These are phyloP conservation scores for Nymphaea colorata DNA, from an alignment of 164 flowering plant genomes.

Conservation along the genomic window DNA sequence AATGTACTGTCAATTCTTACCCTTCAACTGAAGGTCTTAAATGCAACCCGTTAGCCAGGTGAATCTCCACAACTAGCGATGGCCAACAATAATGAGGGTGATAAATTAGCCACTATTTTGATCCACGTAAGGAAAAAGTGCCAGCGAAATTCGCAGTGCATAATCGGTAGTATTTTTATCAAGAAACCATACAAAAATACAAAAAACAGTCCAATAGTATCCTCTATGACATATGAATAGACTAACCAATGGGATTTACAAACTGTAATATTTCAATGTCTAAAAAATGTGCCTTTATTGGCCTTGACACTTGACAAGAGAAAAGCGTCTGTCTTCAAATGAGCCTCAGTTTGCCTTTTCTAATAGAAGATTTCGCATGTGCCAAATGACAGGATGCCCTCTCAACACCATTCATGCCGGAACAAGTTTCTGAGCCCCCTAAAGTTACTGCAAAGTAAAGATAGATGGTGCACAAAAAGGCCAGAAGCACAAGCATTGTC, in stretches of 20 bases:
- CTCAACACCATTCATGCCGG: slow-evolving; percentile 25
- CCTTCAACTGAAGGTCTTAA: no score
- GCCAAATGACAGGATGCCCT: slow-evolving; percentile 28
- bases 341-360: slow-evolving; percentile 36
- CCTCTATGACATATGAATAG: background rate
- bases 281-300: background rate
- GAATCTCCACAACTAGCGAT: background rate
- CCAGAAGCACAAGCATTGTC: slow-evolving; percentile 29
- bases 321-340: slow-evolving; percentile 7
- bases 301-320: background rate
- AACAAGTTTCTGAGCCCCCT: slow-evolving; percentile 25
- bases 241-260: background rate
- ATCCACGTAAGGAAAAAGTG: background rate
- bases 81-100: background rate
- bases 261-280: background rate
- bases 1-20: no score
- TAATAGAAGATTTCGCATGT: slow-evolving; percentile 19
- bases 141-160: background rate
- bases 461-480: slow-evolving; percentile 39
- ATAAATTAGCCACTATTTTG: background rate
- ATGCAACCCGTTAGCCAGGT: no score
- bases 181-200: background rate
- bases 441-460: slow-evolving; percentile 54
- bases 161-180: background rate
- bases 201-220: background rate